These are phyloP conservation scores for Xylariaceae sp. DNA, from an alignment of 2,329 filamentous ascomycete genomes.

Conservation along the genomic window DNA sequence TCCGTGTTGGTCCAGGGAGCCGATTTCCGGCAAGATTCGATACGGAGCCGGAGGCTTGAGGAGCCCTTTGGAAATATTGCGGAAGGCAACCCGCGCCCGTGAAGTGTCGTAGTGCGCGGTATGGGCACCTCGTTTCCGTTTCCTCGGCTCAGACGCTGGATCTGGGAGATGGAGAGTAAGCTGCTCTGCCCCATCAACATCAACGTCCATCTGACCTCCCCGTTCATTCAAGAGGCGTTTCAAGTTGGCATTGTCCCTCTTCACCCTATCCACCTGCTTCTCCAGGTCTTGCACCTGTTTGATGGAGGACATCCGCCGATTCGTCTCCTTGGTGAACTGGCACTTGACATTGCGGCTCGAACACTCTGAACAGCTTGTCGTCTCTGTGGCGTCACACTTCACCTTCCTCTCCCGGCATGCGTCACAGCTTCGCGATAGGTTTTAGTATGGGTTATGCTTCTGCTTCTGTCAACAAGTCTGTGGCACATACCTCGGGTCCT, in stretches of 20 bases:
- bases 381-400: conserved; percentile 95
- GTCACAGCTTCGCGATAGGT: conserved; percentile 61
- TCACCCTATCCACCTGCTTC: conserved; percentile 78
- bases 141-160: conserved; percentile 61
- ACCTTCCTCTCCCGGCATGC: conserved; percentile 84
- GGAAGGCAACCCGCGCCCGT: conserved; percentile 67
- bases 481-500: conserved; percentile 67
- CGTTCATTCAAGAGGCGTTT: conserved; percentile 57
- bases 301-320: conserved; percentile 97
- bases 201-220: conserved; percentile 46
- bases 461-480: not conserved
- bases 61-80: conserved; percentile 70
- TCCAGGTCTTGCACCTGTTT: conserved; percentile 98
- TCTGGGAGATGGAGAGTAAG: conserved; percentile 53
- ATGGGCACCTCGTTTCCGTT: conserved; percentile 52
- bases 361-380: conserved; percentile 93
- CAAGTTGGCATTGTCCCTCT: conserved; percentile 73
- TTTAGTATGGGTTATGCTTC: not conserved
- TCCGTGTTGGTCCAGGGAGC: conserved; percentile 41
- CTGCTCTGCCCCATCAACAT: conserved; percentile 44
- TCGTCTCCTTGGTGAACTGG: conserved; percentile 98
- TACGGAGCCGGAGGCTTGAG: conserved; percentile 73
- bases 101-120: conserved; percentile 62
- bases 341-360: conserved; percentile 95
- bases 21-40: conserved; percentile 45